These are phyloP conservation scores for Chalciporus sp. DNA, from an alignment of 1,284 basidiomycete species.

Conservation along the genomic window DNA sequence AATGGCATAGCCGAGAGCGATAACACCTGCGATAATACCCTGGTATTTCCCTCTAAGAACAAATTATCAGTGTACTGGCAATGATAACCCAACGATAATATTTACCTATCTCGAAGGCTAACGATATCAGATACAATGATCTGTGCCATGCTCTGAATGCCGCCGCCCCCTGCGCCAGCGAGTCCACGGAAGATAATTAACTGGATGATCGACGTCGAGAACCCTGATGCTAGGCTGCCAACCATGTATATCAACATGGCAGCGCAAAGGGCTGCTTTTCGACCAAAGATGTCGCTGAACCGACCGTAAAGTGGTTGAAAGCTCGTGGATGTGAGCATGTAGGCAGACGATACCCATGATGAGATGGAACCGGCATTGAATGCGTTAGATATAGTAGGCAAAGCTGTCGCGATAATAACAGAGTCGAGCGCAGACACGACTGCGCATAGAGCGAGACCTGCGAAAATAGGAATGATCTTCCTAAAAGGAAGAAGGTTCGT, in stretches of 20 bases:
- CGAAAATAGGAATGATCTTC: constrained; percentile 65
- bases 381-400: constrained; percentile 67
- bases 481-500: constrained; percentile 74
- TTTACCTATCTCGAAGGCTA: constrained; percentile 56
- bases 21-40: constrained; percentile 59
- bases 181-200: constrained; percentile 75
- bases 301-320: constrained; percentile 70
- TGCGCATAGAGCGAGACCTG: constrained; percentile 61
- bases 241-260: constrained; percentile 66
- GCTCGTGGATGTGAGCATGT: constrained; percentile 65
- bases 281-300: constrained; percentile 76
- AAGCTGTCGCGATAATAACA: constrained; percentile 69
- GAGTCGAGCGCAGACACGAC: constrained; percentile 61
- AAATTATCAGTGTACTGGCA: background rate
- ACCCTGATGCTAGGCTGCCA: constrained; percentile 59
- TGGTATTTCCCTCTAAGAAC: constrained; percentile 60
- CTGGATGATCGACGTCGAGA: constrained; percentile 65
- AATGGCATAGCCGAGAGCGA: constrained; percentile 47
- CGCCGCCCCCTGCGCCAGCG: constrained; percentile 70
- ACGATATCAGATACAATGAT: constrained; percentile 70
- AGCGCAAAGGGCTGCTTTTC: constrained; percentile 64
- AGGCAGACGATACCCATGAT: constrained; percentile 72
- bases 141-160: constrained; percentile 65
- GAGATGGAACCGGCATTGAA: constrained; percentile 69
- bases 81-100: background rate